A percentile compares a stretch with the other conserved stretches of the same genome.
These are phyloP conservation scores for Tylopilus intermedius DNA, from an alignment of 768 basidiomycete genomes.

Conservation along the genomic window DNA sequence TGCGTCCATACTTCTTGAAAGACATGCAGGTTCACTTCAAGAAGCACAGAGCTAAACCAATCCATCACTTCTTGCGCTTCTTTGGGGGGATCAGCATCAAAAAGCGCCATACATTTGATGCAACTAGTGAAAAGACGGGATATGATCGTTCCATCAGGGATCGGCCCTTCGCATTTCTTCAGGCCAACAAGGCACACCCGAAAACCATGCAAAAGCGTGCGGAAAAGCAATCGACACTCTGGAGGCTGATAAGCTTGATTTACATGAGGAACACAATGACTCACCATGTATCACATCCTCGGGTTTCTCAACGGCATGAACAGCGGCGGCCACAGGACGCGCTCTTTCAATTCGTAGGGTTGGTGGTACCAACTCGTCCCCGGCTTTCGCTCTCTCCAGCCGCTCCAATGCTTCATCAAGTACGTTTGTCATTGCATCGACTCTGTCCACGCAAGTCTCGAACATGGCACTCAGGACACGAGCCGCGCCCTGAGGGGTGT, in stretches of 20 bases:
- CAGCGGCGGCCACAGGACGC: constrained; percentile 74
- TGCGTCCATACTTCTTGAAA: constrained; percentile 96
- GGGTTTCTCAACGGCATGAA: constrained; percentile 74
- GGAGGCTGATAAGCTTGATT: constrained; percentile 3
- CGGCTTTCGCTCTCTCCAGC: constrained; percentile 41
- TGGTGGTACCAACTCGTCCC: constrained; percentile 41
- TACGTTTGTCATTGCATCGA: constrained; percentile 72
- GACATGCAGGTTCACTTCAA: constrained; percentile 83
- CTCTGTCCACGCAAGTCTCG: constrained; percentile 77
- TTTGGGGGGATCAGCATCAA: constrained; percentile 63
- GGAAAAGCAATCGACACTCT: constrained; percentile 86
- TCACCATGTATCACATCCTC: constrained; percentile 78
- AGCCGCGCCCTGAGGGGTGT: constrained; percentile 61
- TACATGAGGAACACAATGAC: constrained; percentile 17
- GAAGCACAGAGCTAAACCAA: constrained; percentile 65
- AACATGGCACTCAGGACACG: constrained; percentile 71
- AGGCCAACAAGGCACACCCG: constrained; percentile 72
- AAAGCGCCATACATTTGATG: constrained; percentile 79
- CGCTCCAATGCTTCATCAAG: constrained; percentile 45
- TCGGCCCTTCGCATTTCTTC: constrained; percentile 72
- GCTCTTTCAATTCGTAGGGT: constrained; percentile 74
- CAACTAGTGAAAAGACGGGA: constrained; percentile 83
- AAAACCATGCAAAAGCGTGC: constrained; percentile 84
- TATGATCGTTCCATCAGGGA: constrained; percentile 82
- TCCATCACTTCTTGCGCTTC: constrained; percentile 80